Conservation (phyloP, 2,329 filamentous ascomycete genomes). For the Alternaria sp. region DNA sequence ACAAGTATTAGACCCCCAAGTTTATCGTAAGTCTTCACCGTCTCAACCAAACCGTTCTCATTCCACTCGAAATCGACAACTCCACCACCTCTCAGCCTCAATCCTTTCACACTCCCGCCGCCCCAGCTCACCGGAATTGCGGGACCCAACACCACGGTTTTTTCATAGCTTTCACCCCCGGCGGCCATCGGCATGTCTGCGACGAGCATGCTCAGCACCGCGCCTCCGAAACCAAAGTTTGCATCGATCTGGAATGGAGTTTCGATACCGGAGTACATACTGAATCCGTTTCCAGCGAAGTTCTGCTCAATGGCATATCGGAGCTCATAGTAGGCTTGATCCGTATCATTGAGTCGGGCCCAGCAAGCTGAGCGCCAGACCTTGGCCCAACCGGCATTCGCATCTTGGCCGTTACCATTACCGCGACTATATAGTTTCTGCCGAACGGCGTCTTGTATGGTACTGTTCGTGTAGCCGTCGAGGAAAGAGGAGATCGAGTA, state of each 20-base stretch:
- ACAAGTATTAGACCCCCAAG: slow-evolving; percentile 17
- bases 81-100: slow-evolving; percentile 57
- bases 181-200: slow-evolving; percentile 56
- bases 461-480: slow-evolving; percentile 56
- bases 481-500: slow-evolving; percentile 57
- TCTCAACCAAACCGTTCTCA: slow-evolving; percentile 48
- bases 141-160: slow-evolving; percentile 58
- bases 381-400: slow-evolving; percentile 66
- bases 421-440: slow-evolving; percentile 60
- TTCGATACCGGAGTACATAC: slow-evolving; percentile 59
- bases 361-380: slow-evolving; percentile 67
- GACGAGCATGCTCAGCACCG: slow-evolving; percentile 61
- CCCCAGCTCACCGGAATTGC: slow-evolving; percentile 59
- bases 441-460: slow-evolving; percentile 57
- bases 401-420: slow-evolving; percentile 57
- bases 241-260: slow-evolving; percentile 67
- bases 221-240: slow-evolving; percentile 66
- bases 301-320: slow-evolving; percentile 61
- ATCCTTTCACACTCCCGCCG: slow-evolving; percentile 56
- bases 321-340: slow-evolving; percentile 59
- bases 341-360: slow-evolving; percentile 63
- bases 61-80: slow-evolving; percentile 58
- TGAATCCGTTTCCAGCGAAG: slow-evolving; percentile 61
- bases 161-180: slow-evolving; percentile 17
- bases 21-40: slow-evolving; percentile 4